Conservation (phyloP, 495 filamentous ascomycete species). For the Daldinia vernicosa region DNA sequence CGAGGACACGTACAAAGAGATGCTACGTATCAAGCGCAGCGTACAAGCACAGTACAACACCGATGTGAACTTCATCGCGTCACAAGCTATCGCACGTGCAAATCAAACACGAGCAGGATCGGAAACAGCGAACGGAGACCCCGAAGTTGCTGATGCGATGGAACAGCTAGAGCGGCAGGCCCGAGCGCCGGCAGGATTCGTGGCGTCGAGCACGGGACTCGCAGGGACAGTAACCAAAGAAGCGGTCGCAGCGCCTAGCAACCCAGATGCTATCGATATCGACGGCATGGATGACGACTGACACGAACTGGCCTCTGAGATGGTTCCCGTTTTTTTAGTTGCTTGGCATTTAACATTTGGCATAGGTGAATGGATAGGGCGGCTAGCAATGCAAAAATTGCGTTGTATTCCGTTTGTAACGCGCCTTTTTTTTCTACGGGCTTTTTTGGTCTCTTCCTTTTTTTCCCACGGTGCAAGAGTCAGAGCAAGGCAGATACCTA, state of each 20-base stretch:
- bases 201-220: slow-evolving; percentile 81
- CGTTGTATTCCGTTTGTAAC: slow-evolving; percentile 18
- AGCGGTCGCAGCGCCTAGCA: slow-evolving; percentile 63
- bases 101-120: slow-evolving; percentile 65
- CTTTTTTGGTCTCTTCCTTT: slow-evolving; percentile 4
- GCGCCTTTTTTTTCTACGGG: not conserved
- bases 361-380: slow-evolving; percentile 22
- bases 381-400: slow-evolving; percentile 3
- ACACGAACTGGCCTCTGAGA: slow-evolving; percentile 24
- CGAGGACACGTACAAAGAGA: slow-evolving; percentile 99
- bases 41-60: slow-evolving; percentile 98
- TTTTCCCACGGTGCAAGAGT: slow-evolving; percentile 2
- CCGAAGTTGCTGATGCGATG: slow-evolving; percentile 82
- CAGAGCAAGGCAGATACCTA: slow-evolving; percentile 30
- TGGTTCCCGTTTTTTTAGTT: not conserved
- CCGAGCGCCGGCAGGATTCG: slow-evolving; percentile 88
- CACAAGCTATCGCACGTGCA: slow-evolving; percentile 86
- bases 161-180: slow-evolving; percentile 88
- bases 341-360: slow-evolving; percentile 13
- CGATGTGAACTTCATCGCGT: slow-evolving; percentile 98
- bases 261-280: slow-evolving; percentile 91
- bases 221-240: slow-evolving; percentile 69
- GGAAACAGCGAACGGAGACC: slow-evolving; percentile 57
- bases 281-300: slow-evolving; percentile 66
- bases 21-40: slow-evolving; percentile 96